Base-by-base conservation (phyloP, 2,329 filamentous ascomycete species). In the Emergomyces pasteurianus region DNA sequence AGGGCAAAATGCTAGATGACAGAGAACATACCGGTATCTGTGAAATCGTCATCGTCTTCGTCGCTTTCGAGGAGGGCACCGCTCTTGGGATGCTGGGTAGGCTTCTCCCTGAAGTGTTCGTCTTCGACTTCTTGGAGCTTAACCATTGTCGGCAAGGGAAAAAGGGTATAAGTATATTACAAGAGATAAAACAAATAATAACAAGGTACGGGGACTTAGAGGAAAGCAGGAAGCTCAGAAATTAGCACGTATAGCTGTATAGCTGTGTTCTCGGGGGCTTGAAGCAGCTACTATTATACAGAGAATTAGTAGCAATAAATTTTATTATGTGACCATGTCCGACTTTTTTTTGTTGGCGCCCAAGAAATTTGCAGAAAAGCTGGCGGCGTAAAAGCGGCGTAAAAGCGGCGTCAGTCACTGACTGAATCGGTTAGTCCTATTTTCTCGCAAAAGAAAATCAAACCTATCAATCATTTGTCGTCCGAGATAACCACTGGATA, bases 111-210 rank as follows among this genome's bases (percentile, higher is more conserved):
- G 81, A 96, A 95, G 78, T 95, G 89, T 83, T 96, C 92, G 75
- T 97, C 92, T 74, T 95, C 87, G 72, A 97, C 92, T 81, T 97
- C 92, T 74, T 90, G 89, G 73, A 97, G 89, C 78, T 92, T 90
- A 77, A 97, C 92, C 92, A 97, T 96, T 58, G 57, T 63, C n/a
- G n/a, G n/a, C n/a, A n/a, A n/a, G n/a, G n/a, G n/a, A n/a, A n/a
- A n/a, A n/a, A n/a, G n/a, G 58, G 36, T 3, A 43, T 2, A n/a
- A 3, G 18, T 1, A 31, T 21, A 23, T 34, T 53, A 59, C 38
- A 59, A 42, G 14, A 43, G 9, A 40, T 34, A 53, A 43, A 58
- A 5, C 3, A 43, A 42, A 36, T 7, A 53, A 43, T 21, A n/a
- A 34, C n/a, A 50, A 42, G 8, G 14, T n/a, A 28, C 4, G 16